phyloP scores from a whole-genome alignment of 371 early-diverging fungal species.

The Mucor saturninus region DNA sequence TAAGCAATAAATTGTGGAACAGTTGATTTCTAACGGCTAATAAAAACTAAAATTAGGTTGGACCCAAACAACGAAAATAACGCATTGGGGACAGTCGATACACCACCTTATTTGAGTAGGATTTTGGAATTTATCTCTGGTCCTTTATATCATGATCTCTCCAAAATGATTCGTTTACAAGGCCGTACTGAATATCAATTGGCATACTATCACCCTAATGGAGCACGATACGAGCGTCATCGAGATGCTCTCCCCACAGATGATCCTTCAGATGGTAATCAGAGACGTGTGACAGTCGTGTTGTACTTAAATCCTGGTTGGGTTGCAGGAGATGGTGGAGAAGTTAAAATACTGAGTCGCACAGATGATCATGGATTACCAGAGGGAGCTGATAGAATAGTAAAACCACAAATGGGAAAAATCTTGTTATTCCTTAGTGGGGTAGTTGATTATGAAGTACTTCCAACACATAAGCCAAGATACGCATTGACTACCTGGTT shows the following conservation, averaged over 20 bases:
- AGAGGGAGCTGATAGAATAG: conserved; percentile 49
- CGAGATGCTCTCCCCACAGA: conserved; percentile 69
- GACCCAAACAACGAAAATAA: conserved; percentile 22
- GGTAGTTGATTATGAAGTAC: conserved; percentile 66
- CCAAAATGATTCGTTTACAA: conserved; percentile 51
- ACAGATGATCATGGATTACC: conserved; percentile 39
- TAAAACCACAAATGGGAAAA: conserved; percentile 56
- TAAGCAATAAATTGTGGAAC: conserved; percentile 9
- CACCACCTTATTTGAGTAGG: conserved; percentile 33
- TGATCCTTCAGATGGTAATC: conserved; percentile 56
- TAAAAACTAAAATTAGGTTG: conserved; percentile 17
- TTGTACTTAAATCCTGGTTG: conserved; percentile 63
- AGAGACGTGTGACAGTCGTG: conserved; percentile 68
- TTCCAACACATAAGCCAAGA: conserved; percentile 49
- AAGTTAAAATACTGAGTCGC: conserved; percentile 56
- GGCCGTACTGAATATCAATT: conserved; percentile 66
- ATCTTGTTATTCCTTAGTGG: conserved; percentile 67
- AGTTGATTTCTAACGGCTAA: background rate
- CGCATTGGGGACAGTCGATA: background rate
- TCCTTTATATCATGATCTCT: conserved; percentile 54
- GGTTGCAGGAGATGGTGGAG: conserved; percentile 60
- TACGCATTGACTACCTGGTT: conserved; percentile 63
- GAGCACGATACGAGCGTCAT: conserved; percentile 66
- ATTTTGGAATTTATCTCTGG: conserved; percentile 42
- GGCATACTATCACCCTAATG: conserved; percentile 63